phyloP scores from a whole-genome alignment of 306 rosid genomes.

The Lotus japonicus region DNA sequence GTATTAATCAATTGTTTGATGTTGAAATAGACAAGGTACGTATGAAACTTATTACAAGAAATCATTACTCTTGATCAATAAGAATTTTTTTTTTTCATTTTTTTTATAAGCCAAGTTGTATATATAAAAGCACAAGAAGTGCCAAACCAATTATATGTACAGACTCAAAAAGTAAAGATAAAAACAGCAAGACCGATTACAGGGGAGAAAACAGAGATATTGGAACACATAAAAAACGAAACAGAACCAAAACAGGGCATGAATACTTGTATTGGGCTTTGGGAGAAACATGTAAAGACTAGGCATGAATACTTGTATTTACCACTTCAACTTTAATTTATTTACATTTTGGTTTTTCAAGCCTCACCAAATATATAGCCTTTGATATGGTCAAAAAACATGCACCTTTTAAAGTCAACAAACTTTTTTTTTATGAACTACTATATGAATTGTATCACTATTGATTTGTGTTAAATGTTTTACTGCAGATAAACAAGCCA shows the following conservation, averaged over 20 bases:
- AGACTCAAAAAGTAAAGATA: too few relatives aligned
- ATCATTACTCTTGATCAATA: not conserved
- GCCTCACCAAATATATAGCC: not conserved
- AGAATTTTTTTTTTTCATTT: not conserved
- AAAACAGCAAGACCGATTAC: too few relatives aligned
- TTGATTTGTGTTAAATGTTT: not conserved
- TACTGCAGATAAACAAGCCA: conserved; percentile 71
- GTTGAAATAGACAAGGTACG: conserved; percentile 67
- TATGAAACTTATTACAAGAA: not conserved
- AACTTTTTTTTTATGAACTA: not conserved
- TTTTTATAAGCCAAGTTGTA: too few relatives aligned
- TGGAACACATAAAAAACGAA: too few relatives aligned
- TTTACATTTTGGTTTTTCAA: not conserved
- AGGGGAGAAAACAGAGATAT: too few relatives aligned
- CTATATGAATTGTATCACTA: not conserved
- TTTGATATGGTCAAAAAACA: not conserved
- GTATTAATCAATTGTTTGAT: conserved; percentile 68
- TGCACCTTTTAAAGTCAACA: not conserved
- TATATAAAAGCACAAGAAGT: too few relatives aligned
- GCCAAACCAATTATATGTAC: too few relatives aligned
- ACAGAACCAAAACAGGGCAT: too few relatives aligned
- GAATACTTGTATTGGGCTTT: too few relatives aligned
- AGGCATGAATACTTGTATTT: too few relatives aligned
- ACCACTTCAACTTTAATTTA: too few relatives aligned
- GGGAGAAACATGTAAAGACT: too few relatives aligned